Conservation (phyloP, 2,329 filamentous ascomycete genomes). For the Colletotrichum sp. region DNA sequence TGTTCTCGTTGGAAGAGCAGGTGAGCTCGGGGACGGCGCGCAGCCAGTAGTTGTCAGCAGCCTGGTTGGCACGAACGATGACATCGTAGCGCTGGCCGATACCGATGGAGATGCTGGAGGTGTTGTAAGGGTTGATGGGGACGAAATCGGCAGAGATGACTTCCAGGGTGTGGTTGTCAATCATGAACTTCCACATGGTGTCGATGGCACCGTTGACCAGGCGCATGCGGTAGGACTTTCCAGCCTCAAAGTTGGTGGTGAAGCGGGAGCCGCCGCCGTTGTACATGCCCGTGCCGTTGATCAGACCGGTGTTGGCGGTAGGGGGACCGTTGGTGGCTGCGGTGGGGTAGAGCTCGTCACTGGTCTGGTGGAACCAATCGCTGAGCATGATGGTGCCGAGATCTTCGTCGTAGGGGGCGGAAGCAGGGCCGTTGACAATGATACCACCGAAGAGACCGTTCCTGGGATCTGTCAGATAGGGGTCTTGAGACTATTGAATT, state of each 20-base stretch:
- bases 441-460: constrained; percentile 63
- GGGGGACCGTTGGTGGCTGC: constrained; percentile 37
- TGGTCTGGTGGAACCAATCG: constrained; percentile 60
- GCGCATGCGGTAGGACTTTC: constrained; percentile 50
- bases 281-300: constrained; percentile 47
- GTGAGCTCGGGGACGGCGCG: constrained; percentile 45
- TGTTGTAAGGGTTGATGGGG: constrained; percentile 59
- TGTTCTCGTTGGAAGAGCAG: constrained; percentile 44
- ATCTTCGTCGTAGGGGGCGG: constrained; percentile 66
- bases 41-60: constrained; percentile 50
- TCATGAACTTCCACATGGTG: constrained; percentile 51
- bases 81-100: constrained; percentile 55
- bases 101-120: constrained; percentile 52
- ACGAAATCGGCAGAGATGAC: constrained; percentile 65
- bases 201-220: constrained; percentile 53
- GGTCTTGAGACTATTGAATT: neutral
- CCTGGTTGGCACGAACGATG: constrained; percentile 46
- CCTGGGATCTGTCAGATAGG: constrained; percentile 22
- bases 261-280: constrained; percentile 36
- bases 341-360: constrained; percentile 37
- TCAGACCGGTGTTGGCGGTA: constrained; percentile 47
- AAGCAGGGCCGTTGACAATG: constrained; percentile 64
- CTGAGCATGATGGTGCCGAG: constrained; percentile 62
- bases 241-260: constrained; percentile 42
- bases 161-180: constrained; percentile 61